phyloP scores from a whole-genome alignment of 768 basidiomycete species.

The Collybia nuda region DNA sequence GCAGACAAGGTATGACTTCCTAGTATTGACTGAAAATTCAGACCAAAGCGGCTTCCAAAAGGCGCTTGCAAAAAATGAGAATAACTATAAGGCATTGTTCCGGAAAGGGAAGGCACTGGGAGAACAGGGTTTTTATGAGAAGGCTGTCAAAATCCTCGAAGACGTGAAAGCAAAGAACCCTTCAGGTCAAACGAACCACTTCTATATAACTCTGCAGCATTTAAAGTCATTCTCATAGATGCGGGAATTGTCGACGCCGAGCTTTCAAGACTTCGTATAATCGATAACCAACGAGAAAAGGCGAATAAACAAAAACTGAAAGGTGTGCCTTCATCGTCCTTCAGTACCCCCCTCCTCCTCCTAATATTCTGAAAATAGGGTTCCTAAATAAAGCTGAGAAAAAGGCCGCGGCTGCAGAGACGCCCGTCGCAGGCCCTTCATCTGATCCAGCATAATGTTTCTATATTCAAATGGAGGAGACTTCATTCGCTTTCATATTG shows the following conservation, averaged over 20 bases:
- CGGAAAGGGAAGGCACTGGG: conserved; percentile 80
- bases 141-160: conserved; percentile 62
- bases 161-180: conserved; percentile 67
- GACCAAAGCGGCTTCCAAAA: conserved; percentile 21
- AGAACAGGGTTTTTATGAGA: conserved; percentile 76
- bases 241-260: conserved; percentile 62
- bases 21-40: background rate
- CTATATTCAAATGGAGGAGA: background rate
- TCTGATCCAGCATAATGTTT: conserved; percentile 2
- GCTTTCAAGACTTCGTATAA: conserved; percentile 53
- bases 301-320: conserved; percentile 70
- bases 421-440: background rate
- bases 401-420: conserved; percentile 9
- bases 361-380: conserved; percentile 28
- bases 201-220: background rate
- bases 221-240: conserved; percentile 37
- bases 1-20: conserved; percentile 64
- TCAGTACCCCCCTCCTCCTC: background rate
- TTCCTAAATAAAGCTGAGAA: conserved; percentile 41
- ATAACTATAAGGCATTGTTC: conserved; percentile 79
- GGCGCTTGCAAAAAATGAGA: conserved; percentile 74
- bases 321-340: conserved; percentile 38
- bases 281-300: conserved; percentile 68
- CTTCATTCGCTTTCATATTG: background rate
- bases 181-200: conserved; percentile 38